phyloP scores from a whole-genome alignment of 2,329 filamentous ascomycete species.

The Fonsecaea nubica region DNA sequence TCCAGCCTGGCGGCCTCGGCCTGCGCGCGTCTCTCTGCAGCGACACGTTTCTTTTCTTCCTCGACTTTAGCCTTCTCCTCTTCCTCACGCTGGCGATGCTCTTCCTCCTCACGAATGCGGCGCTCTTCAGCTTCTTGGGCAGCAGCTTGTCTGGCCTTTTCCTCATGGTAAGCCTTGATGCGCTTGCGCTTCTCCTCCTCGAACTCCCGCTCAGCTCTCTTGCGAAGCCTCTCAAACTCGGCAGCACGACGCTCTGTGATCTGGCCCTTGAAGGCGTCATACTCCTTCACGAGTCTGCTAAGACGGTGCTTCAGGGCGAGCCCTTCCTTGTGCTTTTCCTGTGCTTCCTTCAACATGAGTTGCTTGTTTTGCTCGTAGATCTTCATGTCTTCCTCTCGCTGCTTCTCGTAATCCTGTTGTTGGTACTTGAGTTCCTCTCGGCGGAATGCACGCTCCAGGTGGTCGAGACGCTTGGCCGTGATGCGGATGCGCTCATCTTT shows the following conservation, averaged over 20 bases:
- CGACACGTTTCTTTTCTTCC: conserved; percentile 76
- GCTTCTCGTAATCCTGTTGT: conserved; percentile 79
- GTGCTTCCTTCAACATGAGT: conserved; percentile 78
- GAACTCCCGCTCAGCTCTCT: conserved; percentile 88
- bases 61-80: conserved; percentile 81
- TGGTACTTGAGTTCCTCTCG: conserved; percentile 95
- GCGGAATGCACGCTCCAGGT: conserved; percentile 94
- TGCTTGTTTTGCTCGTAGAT: conserved; percentile 80
- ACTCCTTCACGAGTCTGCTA: conserved; percentile 79
- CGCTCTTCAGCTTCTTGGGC: conserved; percentile 86
- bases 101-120: conserved; percentile 80
- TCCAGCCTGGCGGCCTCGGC: conserved; percentile 67
- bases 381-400: conserved; percentile 77
- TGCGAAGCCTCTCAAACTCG: conserved; percentile 93
- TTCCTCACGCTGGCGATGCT: conserved; percentile 79
- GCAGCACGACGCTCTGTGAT: conserved; percentile 87
- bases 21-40: conserved; percentile 72
- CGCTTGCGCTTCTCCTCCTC: conserved; percentile 88
- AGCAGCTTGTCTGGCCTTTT: conserved; percentile 78
- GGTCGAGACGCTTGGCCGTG: conserved; percentile 93
- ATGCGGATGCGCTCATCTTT: conserved; percentile 88
- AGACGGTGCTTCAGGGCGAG: conserved; percentile 94
- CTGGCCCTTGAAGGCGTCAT: conserved; percentile 80
- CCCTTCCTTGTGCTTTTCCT: conserved; percentile 88
- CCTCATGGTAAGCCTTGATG: conserved; percentile 86